Percentiles rank a stretch among this genome's conserved stretches.
phyloP scores from a whole-genome alignment of 495 filamentous ascomycete species.

The Parachaetomium inaequale region DNA sequence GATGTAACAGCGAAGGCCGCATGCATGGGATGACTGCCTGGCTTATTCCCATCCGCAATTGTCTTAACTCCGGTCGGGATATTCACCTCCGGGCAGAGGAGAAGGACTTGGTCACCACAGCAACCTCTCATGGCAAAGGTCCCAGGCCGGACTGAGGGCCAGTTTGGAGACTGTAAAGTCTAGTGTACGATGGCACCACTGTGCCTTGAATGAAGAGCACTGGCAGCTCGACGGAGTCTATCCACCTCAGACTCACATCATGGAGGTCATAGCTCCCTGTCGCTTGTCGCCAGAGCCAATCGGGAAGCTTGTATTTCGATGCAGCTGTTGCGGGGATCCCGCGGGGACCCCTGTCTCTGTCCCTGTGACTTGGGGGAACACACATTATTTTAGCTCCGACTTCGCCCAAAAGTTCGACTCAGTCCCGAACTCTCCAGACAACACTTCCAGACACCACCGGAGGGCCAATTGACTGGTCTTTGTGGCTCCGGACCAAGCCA shows the following conservation, averaged over 20 bases:
- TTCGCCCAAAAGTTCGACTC: constrained; percentile 31
- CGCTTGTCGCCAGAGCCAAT: constrained; percentile 26
- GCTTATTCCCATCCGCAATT: neutral
- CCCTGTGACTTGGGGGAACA: constrained; percentile 25
- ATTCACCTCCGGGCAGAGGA: neutral
- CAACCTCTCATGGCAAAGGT: too few species aligned
- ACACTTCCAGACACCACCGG: neutral
- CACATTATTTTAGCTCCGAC: constrained; percentile 29
- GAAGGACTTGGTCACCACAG: too few species aligned
- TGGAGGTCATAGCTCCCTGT: neutral
- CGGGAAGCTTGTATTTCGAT: constrained; percentile 27
- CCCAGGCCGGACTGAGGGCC: too few species aligned
- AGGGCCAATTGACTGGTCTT: constrained; percentile 24
- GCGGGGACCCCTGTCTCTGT: constrained; percentile 32
- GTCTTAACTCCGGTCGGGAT: neutral
- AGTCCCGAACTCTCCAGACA: neutral
- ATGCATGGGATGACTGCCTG: neutral
- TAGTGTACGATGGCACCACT: too few species aligned
- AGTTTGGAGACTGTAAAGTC: too few species aligned
- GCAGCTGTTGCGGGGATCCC: constrained; percentile 20
- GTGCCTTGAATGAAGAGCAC: neutral
- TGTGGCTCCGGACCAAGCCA: constrained; percentile 2
- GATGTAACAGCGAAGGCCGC: neutral
- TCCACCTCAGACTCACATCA: neutral
- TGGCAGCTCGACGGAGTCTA: neutral